Conservation (phyloP, 106 monocot genomes). For the Agapanthus africanus region DNA sequence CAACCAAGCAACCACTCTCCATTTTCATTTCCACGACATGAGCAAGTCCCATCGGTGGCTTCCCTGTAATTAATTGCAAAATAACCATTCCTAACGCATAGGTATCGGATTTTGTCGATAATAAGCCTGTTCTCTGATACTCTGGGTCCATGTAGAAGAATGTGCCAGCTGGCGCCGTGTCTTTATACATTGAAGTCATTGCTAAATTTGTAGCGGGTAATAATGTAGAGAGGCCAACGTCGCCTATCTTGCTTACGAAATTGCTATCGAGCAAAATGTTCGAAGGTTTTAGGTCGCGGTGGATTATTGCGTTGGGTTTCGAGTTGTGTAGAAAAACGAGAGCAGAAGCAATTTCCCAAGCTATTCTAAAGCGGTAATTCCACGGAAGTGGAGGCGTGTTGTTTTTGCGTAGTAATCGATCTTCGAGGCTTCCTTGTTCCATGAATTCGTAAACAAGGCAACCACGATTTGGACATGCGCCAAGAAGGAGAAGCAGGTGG, state of each 20-base stretch:
- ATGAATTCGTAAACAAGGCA: slow-evolving; percentile 84
- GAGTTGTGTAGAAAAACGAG: slow-evolving; percentile 63
- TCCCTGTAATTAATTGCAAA: slow-evolving; percentile 64
- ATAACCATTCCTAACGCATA: slow-evolving; percentile 77
- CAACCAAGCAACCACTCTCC: slow-evolving; percentile 25
- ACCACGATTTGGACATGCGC: slow-evolving; percentile 62
- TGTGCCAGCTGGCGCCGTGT: slow-evolving; percentile 67
- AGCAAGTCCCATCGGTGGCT: slow-evolving; percentile 57
- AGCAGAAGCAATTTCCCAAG: slow-evolving; percentile 61
- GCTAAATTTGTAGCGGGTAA: slow-evolving; percentile 22
- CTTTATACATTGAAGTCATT: slow-evolving; percentile 33
- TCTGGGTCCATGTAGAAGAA: slow-evolving; percentile 89
- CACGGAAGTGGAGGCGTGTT: slow-evolving; percentile 43
- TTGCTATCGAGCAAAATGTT: slow-evolving; percentile 74
- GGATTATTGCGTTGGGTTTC: slow-evolving; percentile 66
- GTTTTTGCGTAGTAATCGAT: slow-evolving; percentile 43
- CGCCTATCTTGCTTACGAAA: slow-evolving; percentile 70
- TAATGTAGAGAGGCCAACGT: slow-evolving; percentile 72
- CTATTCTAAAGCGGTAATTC: slow-evolving; percentile 59
- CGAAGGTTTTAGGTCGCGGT: slow-evolving; percentile 79
- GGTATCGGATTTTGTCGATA: slow-evolving; percentile 63
- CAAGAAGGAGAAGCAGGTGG: slow-evolving; percentile 57
- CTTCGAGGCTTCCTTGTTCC: slow-evolving; percentile 82
- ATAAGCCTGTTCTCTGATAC: slow-evolving; percentile 61
- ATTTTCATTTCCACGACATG: slow-evolving; percentile 43